Evolutionary conservation across 768 basidiomycete genomes (phyloP).

Genomic region (Pisolithus sp.): DNA sequence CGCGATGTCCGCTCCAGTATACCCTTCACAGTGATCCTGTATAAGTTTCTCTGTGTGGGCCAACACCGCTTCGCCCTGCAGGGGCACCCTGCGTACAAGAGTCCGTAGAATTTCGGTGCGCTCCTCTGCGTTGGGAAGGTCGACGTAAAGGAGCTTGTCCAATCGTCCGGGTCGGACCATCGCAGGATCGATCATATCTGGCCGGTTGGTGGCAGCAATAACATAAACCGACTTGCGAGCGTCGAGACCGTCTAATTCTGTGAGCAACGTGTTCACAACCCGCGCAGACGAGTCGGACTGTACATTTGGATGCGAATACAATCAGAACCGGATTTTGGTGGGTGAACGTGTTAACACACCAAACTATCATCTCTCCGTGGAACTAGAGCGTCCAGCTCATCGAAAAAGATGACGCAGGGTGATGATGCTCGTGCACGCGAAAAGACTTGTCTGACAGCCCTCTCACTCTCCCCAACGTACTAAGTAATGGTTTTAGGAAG

Average conservation of each 20-base stretch:
- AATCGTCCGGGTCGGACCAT: slow-evolving; percentile 96
- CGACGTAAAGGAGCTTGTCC: slow-evolving; percentile 91
- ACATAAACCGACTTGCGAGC: slow-evolving; percentile 84
- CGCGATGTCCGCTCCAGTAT: slow-evolving; percentile 88
- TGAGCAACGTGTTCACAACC: slow-evolving; percentile 86
- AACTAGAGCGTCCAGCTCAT: slow-evolving; percentile 89
- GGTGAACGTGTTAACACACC: slow-evolving; percentile 37
- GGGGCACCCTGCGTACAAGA: slow-evolving; percentile 63
- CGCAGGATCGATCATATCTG: slow-evolving; percentile 96
- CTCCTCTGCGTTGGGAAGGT: slow-evolving; percentile 68
- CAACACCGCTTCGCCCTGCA: slow-evolving; percentile 29
- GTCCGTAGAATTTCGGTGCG: slow-evolving; percentile 82
- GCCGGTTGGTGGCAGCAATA: slow-evolving; percentile 90
- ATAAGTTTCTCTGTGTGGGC: slow-evolving; percentile 43
- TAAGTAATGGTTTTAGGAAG: slow-evolving; percentile 24
- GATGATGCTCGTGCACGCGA: slow-evolving; percentile 88
- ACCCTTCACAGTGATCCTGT: slow-evolving; percentile 67
- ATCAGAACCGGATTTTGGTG: background rate
- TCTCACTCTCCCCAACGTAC: slow-evolving; percentile 97
- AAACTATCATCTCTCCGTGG: slow-evolving; percentile 85
- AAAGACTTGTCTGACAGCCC: slow-evolving; percentile 92
- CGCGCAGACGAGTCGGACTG: slow-evolving; percentile 91
- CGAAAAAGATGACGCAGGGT: slow-evolving; percentile 94
- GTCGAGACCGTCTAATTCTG: slow-evolving; percentile 90
- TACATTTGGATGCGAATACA: background rate